A percentile compares a stretch with the other conserved stretches of the same genome.
phyloP scores from a whole-genome alignment of 2,329 filamentous ascomycete genomes.

The Penicillium sclerotiorum region DNA sequence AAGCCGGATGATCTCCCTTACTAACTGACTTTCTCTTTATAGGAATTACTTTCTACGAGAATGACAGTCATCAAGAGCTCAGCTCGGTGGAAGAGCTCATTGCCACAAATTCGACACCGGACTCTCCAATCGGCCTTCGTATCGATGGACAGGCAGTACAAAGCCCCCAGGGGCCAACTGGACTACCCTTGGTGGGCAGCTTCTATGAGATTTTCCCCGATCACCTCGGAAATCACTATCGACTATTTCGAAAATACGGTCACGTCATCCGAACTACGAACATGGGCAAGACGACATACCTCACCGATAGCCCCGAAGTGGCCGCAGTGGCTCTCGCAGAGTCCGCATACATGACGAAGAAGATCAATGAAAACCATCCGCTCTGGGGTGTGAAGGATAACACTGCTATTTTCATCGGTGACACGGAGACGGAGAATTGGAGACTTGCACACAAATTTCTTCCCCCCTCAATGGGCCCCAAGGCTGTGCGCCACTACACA shows the following conservation, averaged over 20 bases:
- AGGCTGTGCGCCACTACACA: constrained; percentile 47
- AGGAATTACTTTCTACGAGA: neutral
- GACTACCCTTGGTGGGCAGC: constrained; percentile 51
- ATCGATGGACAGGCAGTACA: constrained; percentile 18
- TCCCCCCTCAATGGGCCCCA: constrained; percentile 20
- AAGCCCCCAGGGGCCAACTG: constrained; percentile 14
- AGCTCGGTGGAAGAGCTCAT: neutral
- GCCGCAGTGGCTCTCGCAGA: constrained; percentile 53
- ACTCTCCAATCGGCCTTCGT: constrained; percentile 14
- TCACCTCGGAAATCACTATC: constrained; percentile 60
- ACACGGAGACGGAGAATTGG: constrained; percentile 36
- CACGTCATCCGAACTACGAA: constrained; percentile 56
- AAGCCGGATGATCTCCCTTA: neutral
- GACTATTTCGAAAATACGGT: constrained; percentile 57
- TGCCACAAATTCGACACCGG: neutral
- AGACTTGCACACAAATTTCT: constrained; percentile 60
- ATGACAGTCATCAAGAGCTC: constrained; percentile 16
- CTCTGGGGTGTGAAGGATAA: constrained; percentile 31
- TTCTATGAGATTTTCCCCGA: constrained; percentile 61
- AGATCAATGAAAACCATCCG: constrained; percentile 43
- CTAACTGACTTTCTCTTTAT: neutral
- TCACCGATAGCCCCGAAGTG: constrained; percentile 55
- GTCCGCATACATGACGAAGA: constrained; percentile 57
- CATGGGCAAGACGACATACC: constrained; percentile 54
- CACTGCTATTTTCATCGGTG: constrained; percentile 36